Evolutionary conservation across 371 early-diverging fungal genomes (phyloP).

Genomic region (Thermomucor indicae-seudaticae): DNA sequence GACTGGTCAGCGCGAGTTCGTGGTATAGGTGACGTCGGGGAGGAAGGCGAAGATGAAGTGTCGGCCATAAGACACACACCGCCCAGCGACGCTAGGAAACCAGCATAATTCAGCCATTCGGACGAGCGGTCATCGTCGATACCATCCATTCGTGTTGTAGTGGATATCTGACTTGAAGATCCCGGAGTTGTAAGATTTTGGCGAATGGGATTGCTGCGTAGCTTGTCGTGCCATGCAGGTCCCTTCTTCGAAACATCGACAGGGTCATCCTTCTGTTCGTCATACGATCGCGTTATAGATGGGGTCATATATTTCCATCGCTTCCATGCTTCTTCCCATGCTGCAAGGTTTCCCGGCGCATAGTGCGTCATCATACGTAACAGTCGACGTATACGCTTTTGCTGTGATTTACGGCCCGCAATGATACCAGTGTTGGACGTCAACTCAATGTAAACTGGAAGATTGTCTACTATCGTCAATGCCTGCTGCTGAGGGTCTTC

Average conservation of each 20-base stretch:
- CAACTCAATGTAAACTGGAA: constrained; percentile 69
- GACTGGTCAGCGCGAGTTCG: constrained; percentile 7
- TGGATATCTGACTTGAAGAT: constrained; percentile 1
- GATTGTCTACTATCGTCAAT: constrained; percentile 68
- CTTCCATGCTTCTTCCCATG: constrained; percentile 84
- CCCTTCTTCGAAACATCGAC: constrained; percentile 20
- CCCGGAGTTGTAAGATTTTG: constrained; percentile 8
- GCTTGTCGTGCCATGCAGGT: constrained; percentile 40
- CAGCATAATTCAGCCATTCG: constrained; percentile 73
- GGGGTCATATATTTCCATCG: constrained; percentile 71
- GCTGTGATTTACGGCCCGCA: constrained; percentile 73
- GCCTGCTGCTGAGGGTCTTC: constrained; percentile 51
- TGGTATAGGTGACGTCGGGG: constrained; percentile 15
- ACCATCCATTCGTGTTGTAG: constrained; percentile 12
- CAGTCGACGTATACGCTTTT: constrained; percentile 72
- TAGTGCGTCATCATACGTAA: constrained; percentile 66
- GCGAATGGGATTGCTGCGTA: constrained; percentile 25
- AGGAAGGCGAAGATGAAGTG: constrained; percentile 27
- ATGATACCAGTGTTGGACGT: constrained; percentile 54
- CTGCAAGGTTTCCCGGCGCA: constrained; percentile 76
- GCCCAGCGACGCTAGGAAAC: constrained; percentile 67
- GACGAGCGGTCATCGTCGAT: constrained; percentile 39
- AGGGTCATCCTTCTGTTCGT: constrained; percentile 34
- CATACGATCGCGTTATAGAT: constrained; percentile 45
- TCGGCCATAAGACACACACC: constrained; percentile 59